Conservation (phyloP, 768 basidiomycete genomes). For the Hygrophoropsis aurantiaca region DNA sequence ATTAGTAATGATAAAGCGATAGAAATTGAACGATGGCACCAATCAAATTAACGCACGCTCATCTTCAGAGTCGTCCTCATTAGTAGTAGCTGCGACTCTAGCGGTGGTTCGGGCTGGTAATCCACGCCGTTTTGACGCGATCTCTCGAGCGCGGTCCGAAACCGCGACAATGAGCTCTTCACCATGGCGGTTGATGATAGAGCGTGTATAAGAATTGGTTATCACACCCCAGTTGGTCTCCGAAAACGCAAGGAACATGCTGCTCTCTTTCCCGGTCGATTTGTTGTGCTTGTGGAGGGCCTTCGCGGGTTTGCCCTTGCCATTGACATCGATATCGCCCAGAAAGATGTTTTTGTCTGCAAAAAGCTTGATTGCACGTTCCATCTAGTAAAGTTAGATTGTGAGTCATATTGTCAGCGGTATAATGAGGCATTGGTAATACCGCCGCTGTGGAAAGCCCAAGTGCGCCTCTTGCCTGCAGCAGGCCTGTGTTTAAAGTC, state of each 20-base stretch:
- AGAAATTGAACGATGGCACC: neutral
- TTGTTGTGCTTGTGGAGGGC: neutral
- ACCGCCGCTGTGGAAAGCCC: neutral
- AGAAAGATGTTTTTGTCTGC: neutral
- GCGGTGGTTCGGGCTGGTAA: neutral
- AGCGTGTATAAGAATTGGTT: neutral
- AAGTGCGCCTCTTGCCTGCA: neutral
- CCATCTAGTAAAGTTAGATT: neutral
- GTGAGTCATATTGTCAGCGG: too few species aligned
- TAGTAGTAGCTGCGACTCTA: too few species aligned
- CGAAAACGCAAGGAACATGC: neutral
- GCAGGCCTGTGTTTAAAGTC: neutral
- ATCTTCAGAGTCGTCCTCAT: neutral
- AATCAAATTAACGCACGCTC: neutral
- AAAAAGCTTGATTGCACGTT: neutral
- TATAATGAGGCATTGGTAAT: neutral
- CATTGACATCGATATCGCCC: neutral
- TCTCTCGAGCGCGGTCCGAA: neutral
- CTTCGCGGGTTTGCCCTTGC: neutral
- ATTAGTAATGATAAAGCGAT: neutral
- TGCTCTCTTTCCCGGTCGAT: neutral
- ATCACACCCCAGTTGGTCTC: neutral
- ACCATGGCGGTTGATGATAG: neutral
- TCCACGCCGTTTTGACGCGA: neutral
- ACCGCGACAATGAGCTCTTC: neutral